These are phyloP conservation scores for Cytospora mali DNA, from an alignment of 2,329 filamentous ascomycete genomes.

Conservation along the genomic window DNA sequence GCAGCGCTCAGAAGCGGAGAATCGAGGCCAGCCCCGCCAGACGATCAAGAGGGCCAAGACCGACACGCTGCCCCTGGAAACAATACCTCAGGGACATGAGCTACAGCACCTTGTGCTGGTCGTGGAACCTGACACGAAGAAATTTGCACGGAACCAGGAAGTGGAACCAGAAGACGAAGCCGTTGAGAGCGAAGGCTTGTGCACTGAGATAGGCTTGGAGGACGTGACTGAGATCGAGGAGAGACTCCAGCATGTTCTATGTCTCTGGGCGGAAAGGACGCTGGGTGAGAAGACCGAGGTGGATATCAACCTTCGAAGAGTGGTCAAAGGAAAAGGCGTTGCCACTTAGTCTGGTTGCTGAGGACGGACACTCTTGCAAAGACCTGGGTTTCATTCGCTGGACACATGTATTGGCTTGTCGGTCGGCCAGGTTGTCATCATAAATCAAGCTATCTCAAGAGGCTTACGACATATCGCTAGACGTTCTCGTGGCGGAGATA, in stretches of 20 bases:
- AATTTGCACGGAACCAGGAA: neutral
- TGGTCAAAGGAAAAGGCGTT: slow-evolving; percentile 15
- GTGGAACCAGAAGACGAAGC: neutral
- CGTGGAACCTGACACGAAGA: slow-evolving; percentile 8
- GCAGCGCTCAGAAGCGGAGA: slow-evolving; percentile 28
- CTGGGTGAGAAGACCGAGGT: slow-evolving; percentile 13
- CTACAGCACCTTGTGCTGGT: slow-evolving; percentile 29
- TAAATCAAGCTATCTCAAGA: neutral
- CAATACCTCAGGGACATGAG: slow-evolving; percentile 22
- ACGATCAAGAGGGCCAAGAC: slow-evolving; percentile 31
- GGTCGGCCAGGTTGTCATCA: neutral
- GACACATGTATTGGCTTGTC: neutral
- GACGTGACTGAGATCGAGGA: slow-evolving; percentile 15
- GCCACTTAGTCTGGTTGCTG: neutral
- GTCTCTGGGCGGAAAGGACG: slow-evolving; percentile 15
- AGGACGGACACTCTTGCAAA: neutral
- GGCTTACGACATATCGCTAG: neutral
- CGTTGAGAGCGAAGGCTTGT: neutral
- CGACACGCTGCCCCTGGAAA: slow-evolving; percentile 34
- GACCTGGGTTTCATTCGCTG: neutral
- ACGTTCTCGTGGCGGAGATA: neutral
- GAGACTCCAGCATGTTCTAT: slow-evolving; percentile 11
- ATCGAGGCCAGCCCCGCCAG: slow-evolving; percentile 23
- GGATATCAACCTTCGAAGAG: slow-evolving; percentile 8
- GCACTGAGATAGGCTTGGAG: slow-evolving; percentile 11